Percentiles rank a stretch among this genome's conserved stretches.
phyloP scores from a whole-genome alignment of 352 stramenopile species.

The Pythium rhizo-oryzae region DNA sequence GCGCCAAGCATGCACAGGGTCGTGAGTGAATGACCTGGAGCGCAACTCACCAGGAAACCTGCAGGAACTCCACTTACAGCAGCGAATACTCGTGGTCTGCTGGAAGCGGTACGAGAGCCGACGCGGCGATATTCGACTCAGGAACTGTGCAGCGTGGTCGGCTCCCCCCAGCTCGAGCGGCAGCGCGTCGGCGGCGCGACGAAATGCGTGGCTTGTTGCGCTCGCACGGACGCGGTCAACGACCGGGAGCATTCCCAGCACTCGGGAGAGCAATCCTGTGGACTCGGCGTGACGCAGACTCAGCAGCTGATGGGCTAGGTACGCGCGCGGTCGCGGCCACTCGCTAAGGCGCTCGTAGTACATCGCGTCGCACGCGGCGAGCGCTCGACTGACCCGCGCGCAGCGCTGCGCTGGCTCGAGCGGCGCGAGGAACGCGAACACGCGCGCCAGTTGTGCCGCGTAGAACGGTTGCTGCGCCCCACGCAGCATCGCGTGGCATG shows the following conservation, averaged over 20 bases:
- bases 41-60: not conserved
- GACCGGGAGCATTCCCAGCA: slow-evolving; percentile 30
- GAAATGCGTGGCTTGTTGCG: slow-evolving; percentile 18
- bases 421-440: slow-evolving; percentile 46
- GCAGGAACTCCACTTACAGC: no score
- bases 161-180: slow-evolving; percentile 9
- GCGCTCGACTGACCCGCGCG: slow-evolving; percentile 41
- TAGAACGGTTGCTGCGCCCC: slow-evolving; percentile 6
- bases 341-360: slow-evolving; percentile 49
- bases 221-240: slow-evolving; percentile 17
- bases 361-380: slow-evolving; percentile 27
- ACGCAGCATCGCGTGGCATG: slow-evolving; percentile 21
- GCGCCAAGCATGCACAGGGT: not conserved
- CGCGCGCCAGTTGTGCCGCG: slow-evolving; percentile 29
- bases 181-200: slow-evolving; percentile 5
- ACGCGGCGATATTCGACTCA: not conserved
- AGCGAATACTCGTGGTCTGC: slow-evolving; percentile 2
- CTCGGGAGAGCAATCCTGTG: slow-evolving; percentile 13
- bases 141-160: not conserved
- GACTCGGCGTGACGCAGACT: not conserved
- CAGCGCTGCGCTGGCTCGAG: slow-evolving; percentile 35
- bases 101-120: slow-evolving; percentile 13
- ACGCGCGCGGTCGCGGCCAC: slow-evolving; percentile 41
- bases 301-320: slow-evolving; percentile 35
- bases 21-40: slow-evolving; percentile 1